Evolutionary conservation across 2,329 filamentous ascomycete genomes (phyloP).

Genomic region (Hypomyces rosellus): DNA sequence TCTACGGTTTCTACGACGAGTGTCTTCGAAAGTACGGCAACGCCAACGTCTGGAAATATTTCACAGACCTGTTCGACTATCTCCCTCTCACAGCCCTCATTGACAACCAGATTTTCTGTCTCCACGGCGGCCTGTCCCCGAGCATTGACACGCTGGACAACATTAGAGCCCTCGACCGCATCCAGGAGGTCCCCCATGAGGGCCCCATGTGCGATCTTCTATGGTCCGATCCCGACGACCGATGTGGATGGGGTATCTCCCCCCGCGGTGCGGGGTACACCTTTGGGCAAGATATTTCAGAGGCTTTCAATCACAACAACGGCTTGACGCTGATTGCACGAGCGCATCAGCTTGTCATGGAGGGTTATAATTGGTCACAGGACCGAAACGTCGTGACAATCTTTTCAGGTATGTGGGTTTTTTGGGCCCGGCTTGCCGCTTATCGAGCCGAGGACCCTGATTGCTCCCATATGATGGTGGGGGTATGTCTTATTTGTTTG

Average conservation of each 20-base stretch:
- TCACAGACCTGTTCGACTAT: constrained; percentile 98
- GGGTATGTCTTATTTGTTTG: constrained; percentile 12
- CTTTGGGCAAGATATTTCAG: constrained; percentile 93
- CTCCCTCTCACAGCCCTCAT: constrained; percentile 94
- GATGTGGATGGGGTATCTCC: constrained; percentile 93
- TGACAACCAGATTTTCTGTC: constrained; percentile 98
- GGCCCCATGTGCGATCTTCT: constrained; percentile 97
- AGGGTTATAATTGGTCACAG: constrained; percentile 99
- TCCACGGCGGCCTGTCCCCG: constrained; percentile 94
- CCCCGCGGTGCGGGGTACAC: constrained; percentile 92
- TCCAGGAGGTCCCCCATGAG: constrained; percentile 97
- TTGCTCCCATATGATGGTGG: background rate
- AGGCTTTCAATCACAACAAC: constrained; percentile 99
- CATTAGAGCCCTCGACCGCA: constrained; percentile 88
- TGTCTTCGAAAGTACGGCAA: constrained; percentile 98
- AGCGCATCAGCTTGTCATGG: constrained; percentile 98
- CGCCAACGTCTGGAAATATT: constrained; percentile 98
- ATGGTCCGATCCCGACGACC: constrained; percentile 97
- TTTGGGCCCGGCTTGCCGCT: background rate
- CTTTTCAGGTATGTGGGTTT: constrained; percentile 68
- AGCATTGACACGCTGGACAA: constrained; percentile 94
- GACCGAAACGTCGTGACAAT: constrained; percentile 98
- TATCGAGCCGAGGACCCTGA: too few species aligned
- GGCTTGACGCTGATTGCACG: constrained; percentile 90
- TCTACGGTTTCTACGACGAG: constrained; percentile 99